Base-by-base conservation (phyloP, 768 basidiomycete genomes). In the Holtermannia corniformis region DNA sequence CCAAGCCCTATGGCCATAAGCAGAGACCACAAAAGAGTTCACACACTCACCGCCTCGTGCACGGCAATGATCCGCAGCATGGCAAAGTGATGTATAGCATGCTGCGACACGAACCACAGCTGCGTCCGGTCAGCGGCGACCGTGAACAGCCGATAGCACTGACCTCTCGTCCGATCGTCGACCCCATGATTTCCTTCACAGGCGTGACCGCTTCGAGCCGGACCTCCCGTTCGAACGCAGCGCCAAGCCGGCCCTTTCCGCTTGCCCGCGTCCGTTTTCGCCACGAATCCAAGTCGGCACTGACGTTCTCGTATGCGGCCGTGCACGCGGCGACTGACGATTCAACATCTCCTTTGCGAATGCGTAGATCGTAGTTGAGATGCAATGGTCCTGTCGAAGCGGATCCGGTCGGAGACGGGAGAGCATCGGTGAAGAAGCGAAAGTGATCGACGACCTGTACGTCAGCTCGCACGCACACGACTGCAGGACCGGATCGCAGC, bases 81-180 rank as follows among this genome's bases (percentile, higher is more conserved):
- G n/a, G 63, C 63, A 50, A 65, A 68, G 43, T 68, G 66, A 42
- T 68, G 66, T 7, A 68, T 68, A 5, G 66, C 66, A 44, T 68
- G 66, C 12, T 65, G 41, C n/a, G 63, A 57, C 49, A 58, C 59
- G 50, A 65, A 68, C 66, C 66, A 68, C 10, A 68, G 55, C 65
- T 67, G 26, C 32, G 45, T 3, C 28, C 14, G 16, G 23, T 56
- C 50, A 58, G 49, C 46, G 5, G 19, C 27, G 13, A 22, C 13
- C 51, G 54, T 20, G 21, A 21, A 21, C 41, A 27, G 48, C 12
- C n/a, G 22, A 13, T 10, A 11, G 28, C 10, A 37, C 58, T 56
- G 27, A 67, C 65, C 55, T 68, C 66, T 51, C 66, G 49, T 4
- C 66, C 66, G 0, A 68, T 32, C 23, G 50, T 68, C 24, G 52